A percentile compares a stretch with the other conserved stretches of the same genome.
Conservation (phyloP, 1,284 basidiomycete species). For the Austroboletus niveus region DNA sequence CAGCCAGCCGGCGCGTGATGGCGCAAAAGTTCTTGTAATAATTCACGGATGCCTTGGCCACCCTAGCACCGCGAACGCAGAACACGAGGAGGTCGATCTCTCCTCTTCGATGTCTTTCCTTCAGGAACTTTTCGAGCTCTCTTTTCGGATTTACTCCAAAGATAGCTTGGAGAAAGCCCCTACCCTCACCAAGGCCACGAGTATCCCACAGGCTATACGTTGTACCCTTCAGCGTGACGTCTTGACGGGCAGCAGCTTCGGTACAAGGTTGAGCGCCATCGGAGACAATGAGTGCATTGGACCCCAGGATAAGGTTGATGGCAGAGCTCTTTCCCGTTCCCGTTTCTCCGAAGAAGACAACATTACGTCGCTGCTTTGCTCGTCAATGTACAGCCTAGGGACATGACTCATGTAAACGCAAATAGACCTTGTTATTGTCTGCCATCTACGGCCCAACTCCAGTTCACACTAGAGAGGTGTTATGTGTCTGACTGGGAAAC, state of each 20-base stretch:
- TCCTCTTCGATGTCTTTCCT: slow-evolving; percentile 13
- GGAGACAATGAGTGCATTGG: slow-evolving; percentile 8
- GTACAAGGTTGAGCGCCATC: slow-evolving; percentile 24
- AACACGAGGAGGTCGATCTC: slow-evolving; percentile 32
- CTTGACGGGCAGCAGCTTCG: slow-evolving; percentile 9
- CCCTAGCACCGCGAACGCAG: slow-evolving; percentile 27
- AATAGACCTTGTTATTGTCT: too few species aligned
- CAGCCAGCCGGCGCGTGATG: slow-evolving; percentile 19
- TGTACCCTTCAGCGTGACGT: slow-evolving; percentile 5
- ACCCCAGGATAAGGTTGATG: slow-evolving; percentile 27
- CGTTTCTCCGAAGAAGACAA: slow-evolving; percentile 29
- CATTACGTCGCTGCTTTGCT: slow-evolving; percentile 8
- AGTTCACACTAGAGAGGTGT: too few species aligned
- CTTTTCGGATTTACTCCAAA: slow-evolving; percentile 14
- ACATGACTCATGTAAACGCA: not conserved
- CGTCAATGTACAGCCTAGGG: slow-evolving; percentile 1
- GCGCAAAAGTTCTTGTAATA: slow-evolving; percentile 27
- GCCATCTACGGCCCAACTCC: too few species aligned
- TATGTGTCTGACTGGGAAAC: too few species aligned
- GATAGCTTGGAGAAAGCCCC: slow-evolving; percentile 5
- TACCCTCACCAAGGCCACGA: slow-evolving; percentile 25
- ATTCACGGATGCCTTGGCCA: slow-evolving; percentile 7
- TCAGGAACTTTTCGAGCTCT: slow-evolving; percentile 21
- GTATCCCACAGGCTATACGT: slow-evolving; percentile 29
- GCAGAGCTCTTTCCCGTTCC: slow-evolving; percentile 31